Base-by-base conservation (phyloP, 1,284 basidiomycete genomes). In the Vanrija pseudolonga region DNA sequence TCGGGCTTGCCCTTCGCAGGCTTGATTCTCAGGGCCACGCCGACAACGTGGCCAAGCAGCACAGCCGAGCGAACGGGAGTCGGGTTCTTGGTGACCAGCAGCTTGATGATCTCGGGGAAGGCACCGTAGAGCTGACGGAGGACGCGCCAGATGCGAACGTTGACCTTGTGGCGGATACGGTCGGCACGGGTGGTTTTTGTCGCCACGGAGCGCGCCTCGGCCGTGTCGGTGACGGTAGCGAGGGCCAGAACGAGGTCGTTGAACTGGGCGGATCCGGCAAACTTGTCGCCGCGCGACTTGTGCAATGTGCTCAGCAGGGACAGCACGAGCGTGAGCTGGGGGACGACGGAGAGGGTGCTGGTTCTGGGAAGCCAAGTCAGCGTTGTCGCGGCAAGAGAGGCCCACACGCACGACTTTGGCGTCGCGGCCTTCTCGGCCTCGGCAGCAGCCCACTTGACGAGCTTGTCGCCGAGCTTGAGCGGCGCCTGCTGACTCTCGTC, bases 401-500 rank as follows among this genome's bases (percentile, higher is more conserved):
- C 1, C 32, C 1, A 12, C 22, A 52, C 52, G 6, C 23, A 59
- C 47, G 60, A 58, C 49, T 55, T 60, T 26, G 50, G 36, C 1
- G 53, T 22, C 6, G 55, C 42, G 6, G 57, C 61, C 51, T 73
- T 73, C 11, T 72, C 73, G 12, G 62, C 66, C 54, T 74, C 71
- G 9, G 59, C 49, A 12, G 53, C 51, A 1, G 60, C 56, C 71
- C 71, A 73, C 61, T 73, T 73, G 53, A 67, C 70, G 11, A 74
- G 61, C 64, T 73, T 72, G 57, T 74, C 71, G 9, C 66, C 71
- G 4, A 74, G 63, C 56, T 72, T 69, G n/a, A 63, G 46, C 22
- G 55, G 46, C 11, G 51, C 49, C 15, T 56, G 49, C 45, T 53
- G 52, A 49, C 50, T 45, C 53, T 76, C 71, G 54, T 75, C 73